Evolutionary conservation across 2,329 filamentous ascomycete species (phyloP).

Genomic region (Colletotrichum theobromicola): DNA sequence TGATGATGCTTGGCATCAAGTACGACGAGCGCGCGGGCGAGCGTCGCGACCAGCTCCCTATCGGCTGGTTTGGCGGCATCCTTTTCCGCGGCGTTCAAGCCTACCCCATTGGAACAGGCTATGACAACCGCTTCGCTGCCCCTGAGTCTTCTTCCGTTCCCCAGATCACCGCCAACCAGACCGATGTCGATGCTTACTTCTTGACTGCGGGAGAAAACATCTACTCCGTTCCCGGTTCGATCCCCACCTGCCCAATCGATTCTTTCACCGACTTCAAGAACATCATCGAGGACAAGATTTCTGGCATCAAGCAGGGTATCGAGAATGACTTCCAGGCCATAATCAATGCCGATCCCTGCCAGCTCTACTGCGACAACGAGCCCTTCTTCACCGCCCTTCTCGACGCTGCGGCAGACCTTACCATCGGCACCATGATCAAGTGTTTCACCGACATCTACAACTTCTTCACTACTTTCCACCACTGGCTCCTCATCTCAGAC

Average conservation of each 20-base stretch:
- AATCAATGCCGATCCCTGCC: fast-evolving
- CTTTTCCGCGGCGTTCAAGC: not conserved
- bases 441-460: not conserved
- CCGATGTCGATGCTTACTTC: not conserved
- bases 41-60: not conserved
- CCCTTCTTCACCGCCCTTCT: not conserved
- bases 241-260: fast-evolving
- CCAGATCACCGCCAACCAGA: not conserved
- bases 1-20: not conserved
- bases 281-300: not conserved
- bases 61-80: not conserved
- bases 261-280: not conserved
- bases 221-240: fast-evolving
- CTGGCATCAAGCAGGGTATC: not conserved
- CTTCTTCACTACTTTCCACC: fast-evolving
- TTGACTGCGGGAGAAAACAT: fast-evolving
- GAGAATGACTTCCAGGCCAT: not conserved
- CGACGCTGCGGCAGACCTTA: not conserved
- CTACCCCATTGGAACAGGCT: too few species aligned
- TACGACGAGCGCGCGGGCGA: not conserved
- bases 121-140: too few species aligned
- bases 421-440: not conserved
- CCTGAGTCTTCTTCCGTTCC: not conserved
- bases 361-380: fast-evolving
- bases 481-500: not conserved